Evolutionary conservation across 257 asterid species (phyloP), one percentile per base, ranked within the genome.

Genomic region (Solanum appendiculatum): DNA sequence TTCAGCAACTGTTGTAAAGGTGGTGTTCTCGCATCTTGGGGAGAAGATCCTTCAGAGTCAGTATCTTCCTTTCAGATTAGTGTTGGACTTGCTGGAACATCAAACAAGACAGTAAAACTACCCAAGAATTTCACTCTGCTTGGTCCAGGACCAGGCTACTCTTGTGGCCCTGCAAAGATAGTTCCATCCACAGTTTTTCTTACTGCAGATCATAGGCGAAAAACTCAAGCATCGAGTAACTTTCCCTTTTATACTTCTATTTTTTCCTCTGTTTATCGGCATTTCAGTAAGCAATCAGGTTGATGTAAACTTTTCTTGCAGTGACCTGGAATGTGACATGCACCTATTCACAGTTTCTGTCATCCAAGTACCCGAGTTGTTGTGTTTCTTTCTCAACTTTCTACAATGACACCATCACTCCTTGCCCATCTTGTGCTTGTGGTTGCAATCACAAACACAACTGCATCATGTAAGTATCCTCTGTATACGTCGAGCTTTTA

Each of bases 301-400:
- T 78, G 84, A 78, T 44, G 64, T 46, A 48, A 29, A 4, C 7
- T 8, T 44, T 85, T 14, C 44, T 44, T 90, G 89, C 96, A 95
- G 97, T 95, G 98, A 94, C 98, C 33, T 95, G 98, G 98, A 95
- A 94, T 69, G 94, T 95, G 88, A 95, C 96, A 5, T 95, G 97
- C 90, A 94, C 97, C 27, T 92, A 95, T 63, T 93, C 98, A 4
- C 98, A 94, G 89, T 88, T 92, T 25, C 86, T 92, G 56, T 89
- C 92, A 8, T 89, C 95, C 9, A 94, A 88, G 91, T 70, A 91
- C 85, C 94, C 98, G 2, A 93, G 90, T 25, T 95, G 98, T 46
- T 94, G 98, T 51, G 98, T 95, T 64, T 95, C 98, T 69, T 92
- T 93, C 89, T 94, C 98, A 13, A 89, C 98, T 58, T 95, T 95